Percentiles rank a stretch among this genome's conserved stretches.
phyloP scores from a whole-genome alignment of 2,329 filamentous ascomycete species.

The Beauveria sp. region DNA sequence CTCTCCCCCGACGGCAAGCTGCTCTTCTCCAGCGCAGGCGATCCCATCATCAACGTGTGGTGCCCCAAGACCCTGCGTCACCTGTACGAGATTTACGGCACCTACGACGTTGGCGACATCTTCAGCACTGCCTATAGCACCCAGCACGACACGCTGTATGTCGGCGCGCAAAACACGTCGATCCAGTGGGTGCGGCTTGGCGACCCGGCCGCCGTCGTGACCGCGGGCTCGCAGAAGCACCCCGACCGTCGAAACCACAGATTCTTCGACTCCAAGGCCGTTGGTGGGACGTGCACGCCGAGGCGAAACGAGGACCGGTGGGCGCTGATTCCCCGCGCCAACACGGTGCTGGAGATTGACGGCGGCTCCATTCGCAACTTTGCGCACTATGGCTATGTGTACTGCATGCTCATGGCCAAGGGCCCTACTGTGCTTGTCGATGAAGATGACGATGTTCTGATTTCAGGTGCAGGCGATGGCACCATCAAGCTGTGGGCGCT shows the following conservation, averaged over 20 bases:
- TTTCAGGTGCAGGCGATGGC: slow-evolving; percentile 90
- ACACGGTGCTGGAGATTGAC: slow-evolving; percentile 68
- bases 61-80: slow-evolving; percentile 66
- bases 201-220: slow-evolving; percentile 51
- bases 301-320: slow-evolving; percentile 56
- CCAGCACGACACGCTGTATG: slow-evolving; percentile 72
- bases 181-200: slow-evolving; percentile 86
- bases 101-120: slow-evolving; percentile 89
- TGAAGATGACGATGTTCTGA: slow-evolving; percentile 68
- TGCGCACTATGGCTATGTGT: slow-evolving; percentile 91
- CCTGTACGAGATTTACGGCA: slow-evolving; percentile 84
- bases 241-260: slow-evolving; percentile 71
- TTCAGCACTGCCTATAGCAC: slow-evolving; percentile 90
- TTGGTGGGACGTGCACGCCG: slow-evolving; percentile 64
- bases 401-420: slow-evolving; percentile 84
- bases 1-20: slow-evolving; percentile 67
- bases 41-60: slow-evolving; percentile 94
- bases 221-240: slow-evolving; percentile 58
- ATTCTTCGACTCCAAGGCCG: slow-evolving; percentile 87
- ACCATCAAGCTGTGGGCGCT: slow-evolving; percentile 91
- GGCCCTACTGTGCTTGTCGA: slow-evolving; percentile 61
- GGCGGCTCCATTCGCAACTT: slow-evolving; percentile 76
- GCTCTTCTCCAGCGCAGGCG: slow-evolving; percentile 87
- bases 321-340: slow-evolving; percentile 43
- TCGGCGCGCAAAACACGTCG: slow-evolving; percentile 88